phyloP scores from a whole-genome alignment of 768 basidiomycete genomes.

The Tricholoma sp. region DNA sequence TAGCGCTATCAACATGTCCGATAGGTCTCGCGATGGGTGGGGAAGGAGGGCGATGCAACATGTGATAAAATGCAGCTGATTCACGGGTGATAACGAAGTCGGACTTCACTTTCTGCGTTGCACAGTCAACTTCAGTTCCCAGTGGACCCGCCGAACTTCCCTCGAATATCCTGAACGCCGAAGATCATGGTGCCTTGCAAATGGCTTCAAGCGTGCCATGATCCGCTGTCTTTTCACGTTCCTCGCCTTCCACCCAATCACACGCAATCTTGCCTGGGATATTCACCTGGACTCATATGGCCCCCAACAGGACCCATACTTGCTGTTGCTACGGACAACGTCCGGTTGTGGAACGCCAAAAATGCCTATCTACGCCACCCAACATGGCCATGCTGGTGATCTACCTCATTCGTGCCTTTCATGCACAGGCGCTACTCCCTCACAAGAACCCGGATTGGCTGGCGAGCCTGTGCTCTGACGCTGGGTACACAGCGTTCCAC shows the following conservation, averaged over 20 bases:
- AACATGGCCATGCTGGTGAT: not conserved
- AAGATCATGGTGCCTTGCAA: not conserved
- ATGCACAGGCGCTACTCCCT: not conserved
- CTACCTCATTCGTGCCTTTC: not conserved
- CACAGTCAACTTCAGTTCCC: no score
- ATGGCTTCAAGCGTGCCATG: no score
- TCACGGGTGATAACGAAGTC: no score
- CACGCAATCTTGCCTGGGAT: not conserved
- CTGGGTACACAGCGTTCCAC: not conserved
- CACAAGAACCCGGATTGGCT: not conserved
- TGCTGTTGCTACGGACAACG: not conserved
- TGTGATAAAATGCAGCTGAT: not conserved
- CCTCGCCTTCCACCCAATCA: not conserved
- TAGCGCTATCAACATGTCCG: no score
- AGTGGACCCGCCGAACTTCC: no score
- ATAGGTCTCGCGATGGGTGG: no score
- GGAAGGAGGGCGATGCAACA: not conserved
- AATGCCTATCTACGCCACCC: not conserved
- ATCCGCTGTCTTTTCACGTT: not conserved
- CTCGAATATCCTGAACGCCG: no score
- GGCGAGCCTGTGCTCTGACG: not conserved
- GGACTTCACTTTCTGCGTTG: no score
- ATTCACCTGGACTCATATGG: not conserved
- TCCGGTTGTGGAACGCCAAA: not conserved
- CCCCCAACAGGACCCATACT: not conserved